Evolutionary conservation across 441 rosid species (phyloP), one percentile per base, ranked within the genome.

Genomic region (Erodium trifolium): DNA sequence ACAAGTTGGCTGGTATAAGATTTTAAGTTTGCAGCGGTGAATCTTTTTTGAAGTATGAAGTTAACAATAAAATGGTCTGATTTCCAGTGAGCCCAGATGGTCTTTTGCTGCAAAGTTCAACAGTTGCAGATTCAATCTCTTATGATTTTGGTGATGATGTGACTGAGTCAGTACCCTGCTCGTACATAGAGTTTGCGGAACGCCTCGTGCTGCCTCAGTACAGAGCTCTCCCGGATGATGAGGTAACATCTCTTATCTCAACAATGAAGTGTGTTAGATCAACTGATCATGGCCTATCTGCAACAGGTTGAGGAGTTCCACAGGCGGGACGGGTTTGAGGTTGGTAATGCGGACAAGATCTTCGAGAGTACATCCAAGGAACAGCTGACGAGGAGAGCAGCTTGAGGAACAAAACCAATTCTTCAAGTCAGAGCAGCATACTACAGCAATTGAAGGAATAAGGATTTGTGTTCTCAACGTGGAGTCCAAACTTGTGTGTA

Each of bases 111-210:
- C 97, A 93, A 87, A 93, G 97, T 68, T 93, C 98, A 70, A 89
- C 96, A 1, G 91, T 89, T 19, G 97, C 97, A 29, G 98, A 93
- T 72, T 79, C 93, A 0, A 59, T 77, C 29, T 68, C 82, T 34
- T 89, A 86, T 76, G 37, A 77, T 64, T 93, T 93, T 77, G 72
- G 87, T 64, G 96, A 91, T 71, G 90, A 87, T 1, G 74, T 83
- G 63, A 79, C 77, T n/a, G 89, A 88, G 75, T 71, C 79, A 5
- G 85, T 84, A 63, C 88, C 92, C 63, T 83, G 96, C 75, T 93
- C 97, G 2, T 89, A 91, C 84, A 88, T 89, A 23, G 95, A 93
- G 78, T 91, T 91, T 66, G 97, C 98, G 5, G 92, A 93, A 79
- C 91, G 97, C 75, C 93, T 88, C 68, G 89, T 91, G 66, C 75